Percentiles rank a stretch among this genome's conserved stretches.
These are phyloP conservation scores for Phytophthora cryptogea DNA, from an alignment of 352 stramenopile species.

Conservation along the genomic window DNA sequence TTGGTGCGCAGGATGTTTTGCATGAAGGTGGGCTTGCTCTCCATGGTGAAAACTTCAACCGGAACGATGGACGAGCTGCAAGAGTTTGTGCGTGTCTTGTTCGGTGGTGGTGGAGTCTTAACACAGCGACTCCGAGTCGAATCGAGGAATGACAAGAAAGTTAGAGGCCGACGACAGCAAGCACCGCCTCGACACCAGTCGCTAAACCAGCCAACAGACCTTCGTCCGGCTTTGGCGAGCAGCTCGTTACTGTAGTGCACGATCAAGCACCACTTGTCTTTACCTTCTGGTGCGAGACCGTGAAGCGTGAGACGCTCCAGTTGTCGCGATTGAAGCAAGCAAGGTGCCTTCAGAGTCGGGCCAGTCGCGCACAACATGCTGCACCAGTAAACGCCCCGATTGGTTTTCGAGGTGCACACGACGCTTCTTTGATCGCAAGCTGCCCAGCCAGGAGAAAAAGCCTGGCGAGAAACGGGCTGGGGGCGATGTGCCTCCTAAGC, in stretches of 20 bases:
- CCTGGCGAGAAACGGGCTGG: neutral
- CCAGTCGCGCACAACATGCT: slow-evolving; percentile 13
- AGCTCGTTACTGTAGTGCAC: slow-evolving; percentile 13
- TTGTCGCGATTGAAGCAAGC: slow-evolving; percentile 22
- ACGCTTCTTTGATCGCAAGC: slow-evolving; percentile 19
- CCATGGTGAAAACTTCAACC: slow-evolving; percentile 23
- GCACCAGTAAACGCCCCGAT: slow-evolving; percentile 4
- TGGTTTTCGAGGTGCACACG: slow-evolving; percentile 11
- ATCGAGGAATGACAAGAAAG: slow-evolving; percentile 22
- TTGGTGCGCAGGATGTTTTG: slow-evolving; percentile 72
- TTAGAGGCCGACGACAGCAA: slow-evolving; percentile 1
- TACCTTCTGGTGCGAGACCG: slow-evolving; percentile 19
- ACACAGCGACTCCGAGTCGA: slow-evolving; percentile 11
- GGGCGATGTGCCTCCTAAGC: slow-evolving; percentile 1
- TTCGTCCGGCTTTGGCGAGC: slow-evolving; percentile 22
- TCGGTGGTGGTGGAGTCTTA: no score
- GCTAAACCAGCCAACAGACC: slow-evolving; percentile 27
- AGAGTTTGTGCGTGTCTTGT: slow-evolving; percentile 7
- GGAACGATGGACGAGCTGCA: neutral
- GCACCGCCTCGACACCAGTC: slow-evolving; percentile 19
- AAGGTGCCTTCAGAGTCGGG: slow-evolving; percentile 19
- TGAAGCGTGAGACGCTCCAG: slow-evolving; percentile 15
- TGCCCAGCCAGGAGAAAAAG: slow-evolving; percentile 24
- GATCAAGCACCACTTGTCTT: slow-evolving; percentile 27
- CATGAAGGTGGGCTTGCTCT: slow-evolving; percentile 46